phyloP scores from a whole-genome alignment of 2,329 filamentous ascomycete genomes.

The Colletotrichum euphorbiae region DNA sequence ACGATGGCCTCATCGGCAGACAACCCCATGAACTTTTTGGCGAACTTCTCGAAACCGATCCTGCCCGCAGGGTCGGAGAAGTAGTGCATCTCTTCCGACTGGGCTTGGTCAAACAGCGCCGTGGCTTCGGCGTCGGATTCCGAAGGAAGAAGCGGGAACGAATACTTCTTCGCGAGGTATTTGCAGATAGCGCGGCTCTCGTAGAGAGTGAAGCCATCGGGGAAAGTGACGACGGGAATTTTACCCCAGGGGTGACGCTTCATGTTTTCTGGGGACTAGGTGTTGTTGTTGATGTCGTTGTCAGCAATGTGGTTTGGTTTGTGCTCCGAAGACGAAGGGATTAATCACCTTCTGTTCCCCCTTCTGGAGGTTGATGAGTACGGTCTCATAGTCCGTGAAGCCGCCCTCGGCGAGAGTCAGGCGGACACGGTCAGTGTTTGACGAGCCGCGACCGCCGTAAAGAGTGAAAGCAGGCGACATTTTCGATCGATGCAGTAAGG shows the following conservation, averaged over 20 bases:
- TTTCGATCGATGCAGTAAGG: conserved; percentile 47
- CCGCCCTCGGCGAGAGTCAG: conserved; percentile 57
- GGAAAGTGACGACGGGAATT: conserved; percentile 53
- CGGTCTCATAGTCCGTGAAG: conserved; percentile 56
- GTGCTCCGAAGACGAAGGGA: conserved; percentile 29
- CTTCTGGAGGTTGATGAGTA: conserved; percentile 52
- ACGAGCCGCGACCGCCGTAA: conserved; percentile 54
- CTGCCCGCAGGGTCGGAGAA: conserved; percentile 57
- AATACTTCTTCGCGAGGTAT: conserved; percentile 58
- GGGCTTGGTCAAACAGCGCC: conserved; percentile 58
- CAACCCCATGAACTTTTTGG: conserved; percentile 56
- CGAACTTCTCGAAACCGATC: conserved; percentile 59
- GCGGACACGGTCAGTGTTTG: conserved; percentile 57
- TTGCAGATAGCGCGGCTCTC: conserved; percentile 61
- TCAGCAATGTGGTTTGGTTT: conserved; percentile 40
- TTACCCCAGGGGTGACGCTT: conserved; percentile 57
- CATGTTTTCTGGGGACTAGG: conserved; percentile 52
- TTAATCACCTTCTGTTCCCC: conserved; percentile 55
- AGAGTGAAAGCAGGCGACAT: conserved; percentile 56
- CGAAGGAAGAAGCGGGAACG: conserved; percentile 55
- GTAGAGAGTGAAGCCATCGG: conserved; percentile 57
- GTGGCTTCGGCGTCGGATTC: conserved; percentile 53
- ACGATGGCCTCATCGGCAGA: conserved; percentile 55
- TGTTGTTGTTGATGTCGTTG: no score
- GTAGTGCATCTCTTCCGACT: conserved; percentile 55